These are phyloP conservation scores for Kwoniella heveanensis DNA, from an alignment of 768 basidiomycete species.

Conservation along the genomic window DNA sequence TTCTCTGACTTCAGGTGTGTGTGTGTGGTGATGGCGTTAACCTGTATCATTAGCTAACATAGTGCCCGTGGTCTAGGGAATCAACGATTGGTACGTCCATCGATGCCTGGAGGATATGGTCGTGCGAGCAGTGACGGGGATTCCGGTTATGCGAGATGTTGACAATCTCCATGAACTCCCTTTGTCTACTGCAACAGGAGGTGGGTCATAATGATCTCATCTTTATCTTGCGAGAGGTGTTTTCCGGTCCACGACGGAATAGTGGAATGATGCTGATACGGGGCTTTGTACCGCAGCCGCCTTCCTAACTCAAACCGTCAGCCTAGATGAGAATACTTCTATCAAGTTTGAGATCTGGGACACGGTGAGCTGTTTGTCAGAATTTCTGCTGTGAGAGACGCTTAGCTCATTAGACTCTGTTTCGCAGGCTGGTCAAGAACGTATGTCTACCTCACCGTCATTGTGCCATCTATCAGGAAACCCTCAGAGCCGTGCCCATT, in stretches of 20 bases:
- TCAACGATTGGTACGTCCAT: slow-evolving; percentile 48
- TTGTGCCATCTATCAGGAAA: no score
- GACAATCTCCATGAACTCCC: slow-evolving; percentile 4
- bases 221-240: no score
- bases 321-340: slow-evolving; percentile 79
- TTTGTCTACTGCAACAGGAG: slow-evolving; percentile 34
- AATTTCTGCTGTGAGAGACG: not conserved
- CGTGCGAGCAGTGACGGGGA: not conserved
- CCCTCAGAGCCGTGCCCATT: no score
- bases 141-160: no score
- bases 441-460: slow-evolving; percentile 34
- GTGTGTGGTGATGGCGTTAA: not conserved
- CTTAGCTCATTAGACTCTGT: no score
- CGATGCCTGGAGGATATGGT: not conserved
- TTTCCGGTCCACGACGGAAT: no score
- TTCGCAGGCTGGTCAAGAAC: slow-evolving; percentile 57
- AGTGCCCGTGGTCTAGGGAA: slow-evolving; percentile 43
- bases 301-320: slow-evolving; percentile 97
- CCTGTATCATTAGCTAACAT: not conserved
- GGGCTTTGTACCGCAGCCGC: slow-evolving; percentile 64
- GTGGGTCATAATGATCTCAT: slow-evolving; percentile 19
- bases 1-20: slow-evolving; percentile 57
- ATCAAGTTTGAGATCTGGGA: slow-evolving; percentile 97
- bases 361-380: slow-evolving; percentile 59
- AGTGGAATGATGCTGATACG: no score